These are phyloP conservation scores for Aspergillus pseudotamarii DNA, from an alignment of 2,329 filamentous ascomycete genomes.

Conservation along the genomic window DNA sequence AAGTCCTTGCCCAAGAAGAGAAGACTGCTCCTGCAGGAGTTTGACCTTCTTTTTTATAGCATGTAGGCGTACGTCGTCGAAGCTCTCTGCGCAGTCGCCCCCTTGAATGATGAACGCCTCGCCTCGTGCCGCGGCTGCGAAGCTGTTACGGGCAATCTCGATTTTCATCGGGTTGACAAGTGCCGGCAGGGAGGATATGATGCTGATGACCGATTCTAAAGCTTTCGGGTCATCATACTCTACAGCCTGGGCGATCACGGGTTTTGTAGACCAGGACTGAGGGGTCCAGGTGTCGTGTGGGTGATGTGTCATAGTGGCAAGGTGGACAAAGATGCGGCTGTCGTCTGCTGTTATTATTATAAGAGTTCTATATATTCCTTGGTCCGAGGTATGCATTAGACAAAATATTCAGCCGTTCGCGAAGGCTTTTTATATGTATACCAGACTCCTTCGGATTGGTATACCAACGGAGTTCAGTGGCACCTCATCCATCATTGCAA, in stretches of 20 bases:
- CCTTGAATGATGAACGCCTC: slow-evolving; percentile 90
- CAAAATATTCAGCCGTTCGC: neutral
- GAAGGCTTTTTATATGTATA: neutral
- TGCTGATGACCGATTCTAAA: slow-evolving; percentile 1
- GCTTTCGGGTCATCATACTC: slow-evolving; percentile 2
- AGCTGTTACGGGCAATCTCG: slow-evolving; percentile 5
- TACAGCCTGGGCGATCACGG: slow-evolving; percentile 1
- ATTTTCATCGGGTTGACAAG: slow-evolving; percentile 10
- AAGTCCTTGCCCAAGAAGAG: slow-evolving; percentile 1
- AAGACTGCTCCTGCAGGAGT: slow-evolving; percentile 58
- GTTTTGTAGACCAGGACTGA: slow-evolving; percentile 2
- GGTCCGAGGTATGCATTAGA: neutral
- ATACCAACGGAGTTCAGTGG: neutral
- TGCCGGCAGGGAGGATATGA: neutral
- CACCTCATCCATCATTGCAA: too few species aligned
- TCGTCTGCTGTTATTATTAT: too few species aligned
- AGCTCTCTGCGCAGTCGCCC: slow-evolving; percentile 85
- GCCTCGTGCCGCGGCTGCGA: slow-evolving; percentile 53
- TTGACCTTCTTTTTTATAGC: slow-evolving; percentile 94
- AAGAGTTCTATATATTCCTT: neutral
- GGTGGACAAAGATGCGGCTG: neutral
- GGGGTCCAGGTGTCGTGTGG: slow-evolving; percentile 1
- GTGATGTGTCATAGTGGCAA: neutral
- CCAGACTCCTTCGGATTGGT: neutral
- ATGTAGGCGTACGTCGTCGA: slow-evolving; percentile 84